Base-by-base conservation (phyloP, 1,284 basidiomycete species). In the Stygiomarasmius scandens region DNA sequence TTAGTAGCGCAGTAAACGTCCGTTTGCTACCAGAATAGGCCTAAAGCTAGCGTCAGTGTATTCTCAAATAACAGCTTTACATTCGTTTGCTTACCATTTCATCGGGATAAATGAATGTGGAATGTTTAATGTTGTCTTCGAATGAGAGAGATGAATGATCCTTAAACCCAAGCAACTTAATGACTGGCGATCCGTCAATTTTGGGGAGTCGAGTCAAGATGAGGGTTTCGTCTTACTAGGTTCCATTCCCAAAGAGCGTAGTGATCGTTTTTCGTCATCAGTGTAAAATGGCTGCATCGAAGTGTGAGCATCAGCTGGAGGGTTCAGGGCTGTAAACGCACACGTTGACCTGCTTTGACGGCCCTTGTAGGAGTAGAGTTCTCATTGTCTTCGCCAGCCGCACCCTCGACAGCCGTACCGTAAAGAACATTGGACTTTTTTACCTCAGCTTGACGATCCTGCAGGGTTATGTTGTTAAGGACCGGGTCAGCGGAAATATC, bases 91-190 rank as follows among this genome's bases (percentile, higher is more conserved):
- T 58, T 60, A 93, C 93, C 70, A 84, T 77, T 69, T 99, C 96
- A 64, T 96, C 90, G 0, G 96, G 97, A 70, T 95, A 95, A 60
- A 99, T 85, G 68, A 99, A 99, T 53, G 86, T 77, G 0, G 94
- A 87, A 72, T 97, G 95, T 68, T 95, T 96, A 66, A 97, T 76
- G 63, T 96, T 96, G 69, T 97, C 93, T 70, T 95, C 89, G 63
- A 95, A 90, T 0, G 75, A 74, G 1, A 98, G 79, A 58, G 90
- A 82, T 3, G 75, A 70, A n/a, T 81, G 78, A 59, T 88, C 79
- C 70, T 96, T 93, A 79, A 98, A 99, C 2, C 96, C 97, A 22
- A 99, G 84, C 3, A 99, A 84, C 71, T 90, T 93, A 68, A 99
- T 86, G 6, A 87, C 87, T 85, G 61, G 23, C 8, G 25, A 54